phyloP scores from a whole-genome alignment of 2,329 filamentous ascomycete species.

The Zymoseptoria tritici region DNA sequence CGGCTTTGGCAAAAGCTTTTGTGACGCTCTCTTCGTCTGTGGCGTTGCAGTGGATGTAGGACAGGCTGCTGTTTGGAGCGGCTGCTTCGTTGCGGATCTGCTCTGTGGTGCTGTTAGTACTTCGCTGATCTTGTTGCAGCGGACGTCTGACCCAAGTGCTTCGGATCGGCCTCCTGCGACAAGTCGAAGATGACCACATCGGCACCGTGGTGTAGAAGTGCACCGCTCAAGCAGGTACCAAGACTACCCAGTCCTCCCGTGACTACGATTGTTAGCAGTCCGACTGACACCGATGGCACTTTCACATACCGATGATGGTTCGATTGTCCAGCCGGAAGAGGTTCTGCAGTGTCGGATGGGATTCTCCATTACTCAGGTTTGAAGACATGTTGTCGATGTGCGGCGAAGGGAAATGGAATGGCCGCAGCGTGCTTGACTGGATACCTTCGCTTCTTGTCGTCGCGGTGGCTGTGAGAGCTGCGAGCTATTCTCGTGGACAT shows the following conservation, averaged over 20 bases:
- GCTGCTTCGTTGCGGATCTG: background rate
- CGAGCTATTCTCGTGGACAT: too few relatives aligned
- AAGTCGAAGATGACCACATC: background rate
- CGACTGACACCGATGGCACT: background rate
- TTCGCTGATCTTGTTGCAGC: too few relatives aligned
- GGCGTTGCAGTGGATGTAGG: background rate
- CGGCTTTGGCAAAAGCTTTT: background rate
- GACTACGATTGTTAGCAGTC: background rate
- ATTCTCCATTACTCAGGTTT: background rate
- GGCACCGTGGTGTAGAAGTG: background rate
- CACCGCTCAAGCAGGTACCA: background rate
- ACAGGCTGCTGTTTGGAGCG: background rate
- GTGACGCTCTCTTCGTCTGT: background rate
- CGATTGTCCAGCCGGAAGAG: background rate
- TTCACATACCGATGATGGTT: background rate
- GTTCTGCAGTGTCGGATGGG: background rate
- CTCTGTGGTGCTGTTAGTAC: background rate
- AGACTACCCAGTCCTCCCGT: background rate
- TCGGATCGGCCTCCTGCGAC: background rate
- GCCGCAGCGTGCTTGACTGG: too few relatives aligned
- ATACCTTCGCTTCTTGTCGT: too few relatives aligned
- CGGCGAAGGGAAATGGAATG: too few relatives aligned
- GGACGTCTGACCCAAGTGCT: background rate
- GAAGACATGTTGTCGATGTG: background rate
- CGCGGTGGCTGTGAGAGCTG: too few relatives aligned